Conservation (phyloP, 1,284 basidiomycete genomes). For the Athelia sp. region DNA sequence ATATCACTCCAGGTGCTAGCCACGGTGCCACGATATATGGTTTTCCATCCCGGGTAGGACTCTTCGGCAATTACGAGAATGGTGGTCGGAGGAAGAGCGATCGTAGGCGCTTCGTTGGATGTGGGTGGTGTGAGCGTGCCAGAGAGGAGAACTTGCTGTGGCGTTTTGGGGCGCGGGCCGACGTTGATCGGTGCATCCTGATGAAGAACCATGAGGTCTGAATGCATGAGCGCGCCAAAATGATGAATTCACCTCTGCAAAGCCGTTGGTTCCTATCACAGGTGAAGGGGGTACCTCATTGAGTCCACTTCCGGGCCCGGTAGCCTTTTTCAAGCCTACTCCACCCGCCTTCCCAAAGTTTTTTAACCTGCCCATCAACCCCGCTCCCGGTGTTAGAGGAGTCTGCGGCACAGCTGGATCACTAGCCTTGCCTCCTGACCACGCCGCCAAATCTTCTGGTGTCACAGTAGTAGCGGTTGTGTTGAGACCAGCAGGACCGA, state of each 20-base stretch:
- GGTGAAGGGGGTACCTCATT: background rate
- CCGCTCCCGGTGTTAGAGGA: conserved; percentile 45
- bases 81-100: conserved; percentile 61
- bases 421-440: conserved; percentile 30
- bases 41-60: conserved; percentile 72
- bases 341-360: conserved; percentile 60
- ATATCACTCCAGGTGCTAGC: conserved; percentile 62
- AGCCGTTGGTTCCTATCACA: too few species aligned
- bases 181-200: too few species aligned
- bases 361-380: conserved; percentile 77
- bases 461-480: too few species aligned
- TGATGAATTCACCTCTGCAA: background rate
- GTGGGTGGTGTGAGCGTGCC: conserved; percentile 68
- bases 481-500: conserved; percentile 27
- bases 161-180: conserved; percentile 31
- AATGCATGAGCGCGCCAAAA: too few species aligned
- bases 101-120: conserved; percentile 66
- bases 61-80: conserved; percentile 83
- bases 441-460: conserved; percentile 51
- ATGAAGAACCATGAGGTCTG: too few species aligned
- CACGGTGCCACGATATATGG: conserved; percentile 73
- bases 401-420: conserved; percentile 32
- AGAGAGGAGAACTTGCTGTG: conserved; percentile 64
- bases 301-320: background rate
- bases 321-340: conserved; percentile 7